Conservation (phyloP, 2,329 filamentous ascomycete genomes). For the Macrophomina phaseolina region DNA sequence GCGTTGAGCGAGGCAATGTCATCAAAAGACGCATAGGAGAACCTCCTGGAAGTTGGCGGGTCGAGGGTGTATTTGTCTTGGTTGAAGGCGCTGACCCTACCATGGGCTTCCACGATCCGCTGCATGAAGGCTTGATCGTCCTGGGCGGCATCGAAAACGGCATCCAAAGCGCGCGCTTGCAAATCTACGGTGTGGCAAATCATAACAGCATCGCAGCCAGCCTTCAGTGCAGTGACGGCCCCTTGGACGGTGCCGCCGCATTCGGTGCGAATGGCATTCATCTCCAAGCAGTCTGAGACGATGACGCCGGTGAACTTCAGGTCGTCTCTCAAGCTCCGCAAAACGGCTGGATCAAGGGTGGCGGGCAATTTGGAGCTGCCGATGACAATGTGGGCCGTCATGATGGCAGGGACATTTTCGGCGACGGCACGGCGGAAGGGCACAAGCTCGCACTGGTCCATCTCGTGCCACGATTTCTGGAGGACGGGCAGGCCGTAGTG, state of each 20-base stretch:
- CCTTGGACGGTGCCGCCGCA: constrained; percentile 22
- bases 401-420: constrained; percentile 6
- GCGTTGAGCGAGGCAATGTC: neutral
- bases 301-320: constrained; percentile 20
- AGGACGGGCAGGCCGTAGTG: constrained; percentile 25
- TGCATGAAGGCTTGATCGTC: neutral
- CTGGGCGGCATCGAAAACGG: constrained; percentile 5
- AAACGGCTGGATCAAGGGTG: neutral
- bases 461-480: constrained; percentile 14
- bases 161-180: constrained; percentile 7
- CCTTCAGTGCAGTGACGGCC: constrained; percentile 13
- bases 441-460: constrained; percentile 24
- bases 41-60: neutral
- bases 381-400: constrained; percentile 23
- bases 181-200: constrained; percentile 25
- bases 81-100: neutral
- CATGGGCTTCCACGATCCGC: neutral
- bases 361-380: constrained; percentile 11
- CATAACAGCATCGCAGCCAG: constrained; percentile 25
- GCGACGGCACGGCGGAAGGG: constrained; percentile 2
- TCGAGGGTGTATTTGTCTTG: neutral
- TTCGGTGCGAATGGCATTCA: constrained; percentile 26
- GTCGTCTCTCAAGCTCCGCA: neutral
- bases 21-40: neutral
- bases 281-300: constrained; percentile 22